phyloP scores from a whole-genome alignment of 371 early-diverging fungal species.

The Synchytrium microbalum region DNA sequence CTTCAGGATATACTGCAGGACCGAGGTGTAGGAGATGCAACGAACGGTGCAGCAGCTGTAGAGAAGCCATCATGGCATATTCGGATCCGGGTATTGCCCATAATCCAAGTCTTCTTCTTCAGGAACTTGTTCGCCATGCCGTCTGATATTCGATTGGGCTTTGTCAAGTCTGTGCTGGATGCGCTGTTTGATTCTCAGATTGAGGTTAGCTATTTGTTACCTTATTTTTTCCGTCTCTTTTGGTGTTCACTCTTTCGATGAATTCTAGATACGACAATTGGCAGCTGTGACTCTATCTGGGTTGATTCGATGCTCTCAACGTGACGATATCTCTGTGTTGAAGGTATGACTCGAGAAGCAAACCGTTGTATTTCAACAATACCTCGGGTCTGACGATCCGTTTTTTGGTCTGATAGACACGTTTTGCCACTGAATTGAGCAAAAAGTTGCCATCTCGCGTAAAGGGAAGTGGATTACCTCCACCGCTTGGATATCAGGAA shows the following conservation, averaged over 20 bases:
- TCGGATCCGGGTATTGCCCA: constrained; percentile 59
- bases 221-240: constrained; percentile 4
- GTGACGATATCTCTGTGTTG: constrained; percentile 57
- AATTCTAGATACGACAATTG: constrained; percentile 67
- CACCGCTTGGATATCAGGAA: no score
- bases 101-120: constrained; percentile 72
- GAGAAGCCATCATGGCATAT: constrained; percentile 53
- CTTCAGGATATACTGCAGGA: background rate
- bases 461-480: no score
- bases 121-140: constrained; percentile 59
- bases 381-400: constrained; percentile 9
- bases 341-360: constrained; percentile 17
- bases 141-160: constrained; percentile 3
- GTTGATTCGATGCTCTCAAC: constrained; percentile 75
- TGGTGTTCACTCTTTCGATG: constrained; percentile 38
- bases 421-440: no score
- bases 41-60: background rate
- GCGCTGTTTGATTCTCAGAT: constrained; percentile 64
- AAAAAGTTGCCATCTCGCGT: no score
- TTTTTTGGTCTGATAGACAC: no score
- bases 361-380: constrained; percentile 16
- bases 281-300: constrained; percentile 77
- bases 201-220: constrained; percentile 62
- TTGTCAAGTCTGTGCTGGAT: constrained; percentile 39
- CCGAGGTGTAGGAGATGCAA: background rate